Percentiles rank a stretch among this genome's conserved stretches.
Evolutionary conservation across 2,329 filamentous ascomycete species (phyloP).

Genomic region (Cytospora piceae): DNA sequence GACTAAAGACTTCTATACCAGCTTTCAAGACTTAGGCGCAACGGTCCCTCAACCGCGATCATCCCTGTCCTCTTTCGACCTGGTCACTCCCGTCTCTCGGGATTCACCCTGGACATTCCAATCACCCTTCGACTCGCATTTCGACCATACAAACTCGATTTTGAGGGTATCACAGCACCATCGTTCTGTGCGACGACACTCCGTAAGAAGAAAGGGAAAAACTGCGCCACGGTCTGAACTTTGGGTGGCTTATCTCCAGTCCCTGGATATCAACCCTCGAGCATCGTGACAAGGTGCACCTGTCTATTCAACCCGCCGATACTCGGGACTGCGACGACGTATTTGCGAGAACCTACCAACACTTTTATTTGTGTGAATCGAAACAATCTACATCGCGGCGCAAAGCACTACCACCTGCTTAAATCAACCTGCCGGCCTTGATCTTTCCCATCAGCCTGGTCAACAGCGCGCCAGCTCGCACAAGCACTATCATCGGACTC

Average conservation of each 20-base stretch:
- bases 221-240: slow-evolving; percentile 16
- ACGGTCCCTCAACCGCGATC: slow-evolving; percentile 29
- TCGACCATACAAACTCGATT: slow-evolving; percentile 13
- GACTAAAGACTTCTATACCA: slow-evolving; percentile 10
- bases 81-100: slow-evolving; percentile 13
- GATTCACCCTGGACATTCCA: slow-evolving; percentile 14
- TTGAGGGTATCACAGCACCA: slow-evolving; percentile 8
- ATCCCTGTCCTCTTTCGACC: slow-evolving; percentile 28
- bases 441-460: not conserved
- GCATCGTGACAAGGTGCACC: not conserved
- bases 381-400: not conserved
- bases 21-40: slow-evolving; percentile 24
- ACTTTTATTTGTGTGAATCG: not conserved
- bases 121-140: slow-evolving; percentile 17
- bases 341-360: not conserved
- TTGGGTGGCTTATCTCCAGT: slow-evolving; percentile 17
- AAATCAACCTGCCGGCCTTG: not conserved
- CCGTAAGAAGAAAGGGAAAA: not conserved
- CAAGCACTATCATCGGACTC: not conserved
- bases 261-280: not conserved
- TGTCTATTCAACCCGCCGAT: not conserved
- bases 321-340: not conserved
- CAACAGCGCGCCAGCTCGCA: not conserved
- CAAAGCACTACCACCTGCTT: not conserved
- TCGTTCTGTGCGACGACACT: slow-evolving; percentile 15